A percentile compares a stretch with the other conserved stretches of the same genome.
Evolutionary conservation across 805 yeast species (phyloP).

Genomic region (Dipodascus geniculatus): DNA sequence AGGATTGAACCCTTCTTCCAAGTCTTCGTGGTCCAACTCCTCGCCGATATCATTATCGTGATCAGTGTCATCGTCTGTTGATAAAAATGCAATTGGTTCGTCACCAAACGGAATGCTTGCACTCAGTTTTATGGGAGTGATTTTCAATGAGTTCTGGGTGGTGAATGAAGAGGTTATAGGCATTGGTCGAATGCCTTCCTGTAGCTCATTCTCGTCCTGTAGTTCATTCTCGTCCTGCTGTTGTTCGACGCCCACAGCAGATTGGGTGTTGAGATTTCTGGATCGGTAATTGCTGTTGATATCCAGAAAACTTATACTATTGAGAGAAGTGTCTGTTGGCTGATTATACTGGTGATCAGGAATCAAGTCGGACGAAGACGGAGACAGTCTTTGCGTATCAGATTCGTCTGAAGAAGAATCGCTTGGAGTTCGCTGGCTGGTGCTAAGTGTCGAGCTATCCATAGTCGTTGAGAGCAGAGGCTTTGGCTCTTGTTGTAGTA

Average conservation of each 20-base stretch:
- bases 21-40: not conserved
- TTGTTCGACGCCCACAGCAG: no score
- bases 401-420: not conserved
- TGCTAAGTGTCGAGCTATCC: constrained; percentile 10
- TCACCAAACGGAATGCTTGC: not conserved
- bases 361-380: not conserved
- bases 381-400: not conserved
- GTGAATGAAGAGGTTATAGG: not conserved
- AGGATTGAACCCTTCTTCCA: not conserved
- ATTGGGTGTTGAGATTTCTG: no score
- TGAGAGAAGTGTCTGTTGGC: not conserved
- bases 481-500: constrained; percentile 9
- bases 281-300: not conserved
- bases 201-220: not conserved
- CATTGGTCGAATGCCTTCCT: not conserved
- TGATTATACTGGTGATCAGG: not conserved
- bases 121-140: not conserved
- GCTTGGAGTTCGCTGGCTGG: not conserved
- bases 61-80: constrained; percentile 1
- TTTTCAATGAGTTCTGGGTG: not conserved
- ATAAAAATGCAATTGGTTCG: constrained; percentile 1
- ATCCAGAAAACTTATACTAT: not conserved
- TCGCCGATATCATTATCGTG: not conserved
- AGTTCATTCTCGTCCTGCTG: no score
- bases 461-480: constrained; percentile 10